phyloP scores from a whole-genome alignment of 495 filamentous ascomycete genomes.

The Annulohypoxylon bovei region DNA sequence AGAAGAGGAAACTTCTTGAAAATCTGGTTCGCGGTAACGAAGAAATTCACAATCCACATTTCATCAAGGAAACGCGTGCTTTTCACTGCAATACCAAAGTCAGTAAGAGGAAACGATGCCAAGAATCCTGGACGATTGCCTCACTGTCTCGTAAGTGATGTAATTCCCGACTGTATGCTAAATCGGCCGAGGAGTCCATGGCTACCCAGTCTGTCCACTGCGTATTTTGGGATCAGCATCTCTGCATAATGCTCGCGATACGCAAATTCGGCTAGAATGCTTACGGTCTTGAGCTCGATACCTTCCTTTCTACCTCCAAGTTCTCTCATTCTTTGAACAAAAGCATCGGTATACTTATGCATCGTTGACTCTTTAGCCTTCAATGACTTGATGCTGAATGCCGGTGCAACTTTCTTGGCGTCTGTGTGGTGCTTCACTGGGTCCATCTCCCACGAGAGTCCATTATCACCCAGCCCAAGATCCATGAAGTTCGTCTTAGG shows the following conservation, averaged over 20 bases:
- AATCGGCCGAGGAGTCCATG: slow-evolving; percentile 38
- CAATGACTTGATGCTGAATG: slow-evolving; percentile 33
- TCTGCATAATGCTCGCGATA: background rate
- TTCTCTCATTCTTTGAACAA: slow-evolving; percentile 36
- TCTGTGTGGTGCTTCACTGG: slow-evolving; percentile 27
- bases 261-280: background rate
- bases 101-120: background rate
- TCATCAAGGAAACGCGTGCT: slow-evolving; percentile 16
- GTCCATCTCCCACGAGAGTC: slow-evolving; percentile 38
- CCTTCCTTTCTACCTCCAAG: slow-evolving; percentile 5
- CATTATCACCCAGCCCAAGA: slow-evolving; percentile 10
- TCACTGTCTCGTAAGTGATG: slow-evolving; percentile 28
- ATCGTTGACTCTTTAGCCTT: slow-evolving; percentile 30
- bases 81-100: slow-evolving; percentile 17
- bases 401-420: slow-evolving; percentile 30
- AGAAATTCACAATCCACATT: slow-evolving; percentile 28
- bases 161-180: slow-evolving; percentile 32
- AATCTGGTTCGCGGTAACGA: slow-evolving; percentile 30
- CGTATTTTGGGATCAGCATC: background rate
- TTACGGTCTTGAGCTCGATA: slow-evolving; percentile 29
- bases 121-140: background rate
- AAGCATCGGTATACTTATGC: slow-evolving; percentile 37
- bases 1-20: slow-evolving; percentile 39
- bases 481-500: slow-evolving; percentile 25
- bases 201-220: slow-evolving; percentile 39